Evolutionary conservation across 2,329 filamentous ascomycete species (phyloP).

Genomic region (Epichloe baconii): DNA sequence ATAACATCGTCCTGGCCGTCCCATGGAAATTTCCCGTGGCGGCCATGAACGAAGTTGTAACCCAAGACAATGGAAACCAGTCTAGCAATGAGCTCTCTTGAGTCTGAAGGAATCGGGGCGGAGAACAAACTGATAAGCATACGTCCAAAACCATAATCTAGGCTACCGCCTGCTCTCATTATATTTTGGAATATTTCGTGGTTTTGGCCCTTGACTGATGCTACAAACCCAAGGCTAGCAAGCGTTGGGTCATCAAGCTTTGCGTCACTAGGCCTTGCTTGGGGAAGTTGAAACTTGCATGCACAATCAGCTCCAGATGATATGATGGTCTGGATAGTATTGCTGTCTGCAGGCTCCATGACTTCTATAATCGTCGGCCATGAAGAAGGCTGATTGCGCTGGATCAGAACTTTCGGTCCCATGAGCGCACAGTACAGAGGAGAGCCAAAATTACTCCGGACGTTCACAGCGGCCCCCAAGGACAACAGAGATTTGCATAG

Average conservation of each 20-base stretch:
- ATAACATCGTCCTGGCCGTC: neutral
- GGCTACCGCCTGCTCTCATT: neutral
- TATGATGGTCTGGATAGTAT: neutral
- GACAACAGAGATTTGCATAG: conserved; percentile 16
- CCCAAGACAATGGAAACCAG: conserved; percentile 1
- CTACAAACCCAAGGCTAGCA: conserved; percentile 3
- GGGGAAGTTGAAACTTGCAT: conserved; percentile 7
- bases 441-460: conserved; percentile 14
- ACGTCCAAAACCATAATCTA: neutral
- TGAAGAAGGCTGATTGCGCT: conserved; percentile 7
- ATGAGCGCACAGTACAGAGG: conserved; percentile 23
- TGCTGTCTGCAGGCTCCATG: neutral
- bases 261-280: neutral
- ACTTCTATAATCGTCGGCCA: neutral
- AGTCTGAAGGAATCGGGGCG: neutral
- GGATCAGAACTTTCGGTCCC: conserved; percentile 15
- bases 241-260: neutral
- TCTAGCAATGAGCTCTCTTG: neutral
- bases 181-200: neutral
- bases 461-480: conserved; percentile 11
- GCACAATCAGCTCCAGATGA: neutral
- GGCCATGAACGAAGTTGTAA: neutral
- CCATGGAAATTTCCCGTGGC: neutral
- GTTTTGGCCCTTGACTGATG: neutral
- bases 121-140: neutral